phyloP scores from a whole-genome alignment of 257 asterid species.

The Fraxinus excelsior region DNA sequence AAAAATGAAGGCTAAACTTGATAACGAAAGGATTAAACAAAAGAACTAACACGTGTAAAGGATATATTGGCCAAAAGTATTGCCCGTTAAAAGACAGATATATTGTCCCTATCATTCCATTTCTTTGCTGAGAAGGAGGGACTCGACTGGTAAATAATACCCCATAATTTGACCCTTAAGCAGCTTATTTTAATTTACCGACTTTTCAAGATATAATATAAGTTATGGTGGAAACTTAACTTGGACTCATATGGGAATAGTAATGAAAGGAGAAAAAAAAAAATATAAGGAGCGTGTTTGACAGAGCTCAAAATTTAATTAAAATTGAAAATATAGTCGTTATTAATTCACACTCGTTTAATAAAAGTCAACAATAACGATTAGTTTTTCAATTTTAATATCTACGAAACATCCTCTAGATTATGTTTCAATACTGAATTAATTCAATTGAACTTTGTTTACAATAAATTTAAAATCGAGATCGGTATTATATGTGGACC shows the following conservation, averaged over 20 bases:
- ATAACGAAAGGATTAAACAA: background rate
- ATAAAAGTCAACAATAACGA: too few relatives aligned
- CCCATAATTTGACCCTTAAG: constrained; percentile 18
- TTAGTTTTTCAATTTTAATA: too few relatives aligned
- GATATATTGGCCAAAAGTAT: background rate
- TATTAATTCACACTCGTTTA: too few relatives aligned
- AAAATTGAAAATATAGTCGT: too few relatives aligned
- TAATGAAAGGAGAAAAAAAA: too few relatives aligned
- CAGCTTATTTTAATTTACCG: background rate
- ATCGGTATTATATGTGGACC: too few relatives aligned
- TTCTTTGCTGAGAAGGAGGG: constrained; percentile 30
- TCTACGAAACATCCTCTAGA: too few relatives aligned
- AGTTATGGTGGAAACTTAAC: background rate
- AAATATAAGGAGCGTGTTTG: too few relatives aligned
- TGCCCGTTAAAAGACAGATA: constrained; percentile 22
- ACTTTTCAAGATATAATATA: constrained; percentile 13
- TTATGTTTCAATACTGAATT: too few relatives aligned
- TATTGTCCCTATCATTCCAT: constrained; percentile 24
- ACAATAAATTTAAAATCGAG: too few relatives aligned
- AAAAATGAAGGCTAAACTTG: constrained; percentile 1
- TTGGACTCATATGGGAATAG: background rate
- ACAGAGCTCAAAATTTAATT: too few relatives aligned
- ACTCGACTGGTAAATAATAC: background rate
- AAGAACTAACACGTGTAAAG: background rate
- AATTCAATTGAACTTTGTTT: too few relatives aligned